A percentile compares a stretch with the other conserved stretches of the same genome.
phyloP scores from a whole-genome alignment of 805 yeast genomes.

The Candida qinlingensis region DNA sequence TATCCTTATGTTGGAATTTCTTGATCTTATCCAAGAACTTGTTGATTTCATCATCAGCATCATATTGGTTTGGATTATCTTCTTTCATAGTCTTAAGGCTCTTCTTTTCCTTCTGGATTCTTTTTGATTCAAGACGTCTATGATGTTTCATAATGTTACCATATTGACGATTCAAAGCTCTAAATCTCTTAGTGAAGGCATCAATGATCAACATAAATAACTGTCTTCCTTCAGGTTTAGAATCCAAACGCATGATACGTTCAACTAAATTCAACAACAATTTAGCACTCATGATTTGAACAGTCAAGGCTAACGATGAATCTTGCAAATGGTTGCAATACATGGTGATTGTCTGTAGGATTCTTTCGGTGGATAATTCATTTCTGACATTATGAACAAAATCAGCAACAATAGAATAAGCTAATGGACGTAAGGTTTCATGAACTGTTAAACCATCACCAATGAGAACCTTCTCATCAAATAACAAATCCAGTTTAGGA shows the following conservation, averaged over 20 bases:
- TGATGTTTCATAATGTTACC: constrained; percentile 61
- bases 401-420: constrained; percentile 94
- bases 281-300: constrained; percentile 95
- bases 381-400: constrained; percentile 87
- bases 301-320: constrained; percentile 75
- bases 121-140: constrained; percentile 41
- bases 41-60: constrained; percentile 34
- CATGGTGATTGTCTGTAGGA: constrained; percentile 80
- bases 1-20: constrained; percentile 6
- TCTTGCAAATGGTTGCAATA: constrained; percentile 81
- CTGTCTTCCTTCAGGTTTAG: constrained; percentile 70
- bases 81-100: constrained; percentile 28
- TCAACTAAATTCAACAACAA: constrained; percentile 83
- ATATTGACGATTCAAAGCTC: constrained; percentile 67
- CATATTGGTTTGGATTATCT: constrained; percentile 27
- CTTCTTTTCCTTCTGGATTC: constrained; percentile 38
- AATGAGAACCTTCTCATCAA: constrained; percentile 81
- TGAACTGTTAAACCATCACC: constrained; percentile 91
- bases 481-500: constrained; percentile 77
- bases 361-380: constrained; percentile 75
- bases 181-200: constrained; percentile 80
- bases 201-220: constrained; percentile 81
- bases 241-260: constrained; percentile 74
- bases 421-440: constrained; percentile 87
- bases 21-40: constrained; percentile 25